Percentiles rank a stretch among this genome's conserved stretches.
phyloP scores from a whole-genome alignment of 2,329 filamentous ascomycete genomes.

The Beauveria sp. region DNA sequence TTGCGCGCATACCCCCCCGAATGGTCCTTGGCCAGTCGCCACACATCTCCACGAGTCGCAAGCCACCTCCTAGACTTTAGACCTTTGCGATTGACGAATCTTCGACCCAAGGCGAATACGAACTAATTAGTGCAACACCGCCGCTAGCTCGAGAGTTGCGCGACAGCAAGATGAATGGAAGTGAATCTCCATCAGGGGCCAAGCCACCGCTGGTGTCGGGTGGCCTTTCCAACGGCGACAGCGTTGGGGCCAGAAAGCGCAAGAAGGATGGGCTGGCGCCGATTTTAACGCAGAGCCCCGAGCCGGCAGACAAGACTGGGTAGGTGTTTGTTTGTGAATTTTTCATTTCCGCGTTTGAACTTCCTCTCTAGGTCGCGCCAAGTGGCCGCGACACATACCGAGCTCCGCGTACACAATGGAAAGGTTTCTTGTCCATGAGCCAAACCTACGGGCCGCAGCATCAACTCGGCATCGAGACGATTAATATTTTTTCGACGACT shows the following conservation, averaged over 20 bases:
- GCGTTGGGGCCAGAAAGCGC: conserved; percentile 53
- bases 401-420: background rate
- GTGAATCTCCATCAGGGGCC: conserved; percentile 19
- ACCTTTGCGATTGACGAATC: background rate
- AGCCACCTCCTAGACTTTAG: background rate
- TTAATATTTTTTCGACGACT: background rate
- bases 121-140: background rate
- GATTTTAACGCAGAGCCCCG: conserved; percentile 61
- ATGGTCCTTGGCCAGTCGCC: conserved; percentile 1
- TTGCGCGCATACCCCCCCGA: background rate
- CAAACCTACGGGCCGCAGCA: background rate
- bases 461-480: background rate
- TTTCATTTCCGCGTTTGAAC: background rate
- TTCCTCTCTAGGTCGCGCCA: background rate
- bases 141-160: background rate
- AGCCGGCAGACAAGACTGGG: conserved; percentile 29
- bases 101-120: background rate
- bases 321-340: conserved; percentile 23
- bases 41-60: background rate
- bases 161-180: conserved; percentile 20
- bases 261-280: conserved; percentile 69
- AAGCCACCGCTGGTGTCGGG: conserved; percentile 14
- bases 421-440: background rate
- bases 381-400: background rate
- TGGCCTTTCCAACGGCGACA: conserved; percentile 23